A percentile compares a stretch with the other conserved stretches of the same genome.
phyloP scores from a whole-genome alignment of 2,329 filamentous ascomycete genomes.

The Ophiostoma pallidulum region DNA sequence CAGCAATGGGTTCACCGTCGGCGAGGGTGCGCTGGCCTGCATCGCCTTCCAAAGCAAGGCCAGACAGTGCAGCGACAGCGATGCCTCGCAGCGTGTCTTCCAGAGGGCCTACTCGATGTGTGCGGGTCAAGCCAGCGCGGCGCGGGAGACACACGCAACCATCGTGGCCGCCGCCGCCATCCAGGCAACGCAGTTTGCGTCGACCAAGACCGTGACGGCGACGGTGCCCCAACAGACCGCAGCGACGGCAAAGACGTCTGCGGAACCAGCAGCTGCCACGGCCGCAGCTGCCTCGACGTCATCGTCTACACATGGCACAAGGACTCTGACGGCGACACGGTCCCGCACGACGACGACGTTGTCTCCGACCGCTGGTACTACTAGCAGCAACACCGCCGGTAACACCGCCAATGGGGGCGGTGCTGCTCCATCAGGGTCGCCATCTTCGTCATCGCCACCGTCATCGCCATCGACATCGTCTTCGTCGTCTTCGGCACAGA shows the following conservation, averaged over 20 bases:
- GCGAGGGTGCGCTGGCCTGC: constrained; percentile 63
- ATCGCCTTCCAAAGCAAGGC: constrained; percentile 43
- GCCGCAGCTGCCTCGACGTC: too few species aligned
- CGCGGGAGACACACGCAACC: constrained; percentile 47
- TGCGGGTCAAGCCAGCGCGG: constrained; percentile 35
- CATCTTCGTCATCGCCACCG: too few species aligned
- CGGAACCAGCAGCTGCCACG: too few species aligned
- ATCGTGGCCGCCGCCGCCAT: constrained; percentile 48
- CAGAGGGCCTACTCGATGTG: constrained; percentile 53
- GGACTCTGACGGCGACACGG: too few species aligned
- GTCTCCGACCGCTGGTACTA: too few species aligned
- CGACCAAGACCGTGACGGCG: constrained; percentile 18
- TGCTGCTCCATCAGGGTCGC: too few species aligned
- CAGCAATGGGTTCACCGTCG: constrained; percentile 54
- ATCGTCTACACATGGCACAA: too few species aligned
- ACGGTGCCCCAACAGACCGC: constrained; percentile 27
- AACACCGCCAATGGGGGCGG: too few species aligned
- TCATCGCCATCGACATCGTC: too few species aligned
- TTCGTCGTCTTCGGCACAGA: too few species aligned
- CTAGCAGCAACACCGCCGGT: too few species aligned
- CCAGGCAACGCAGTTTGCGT: constrained; percentile 24
- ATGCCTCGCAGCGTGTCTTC: constrained; percentile 23
- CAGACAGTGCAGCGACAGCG: constrained; percentile 41
- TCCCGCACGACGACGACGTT: too few species aligned
- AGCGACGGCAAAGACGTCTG: not conserved